Evolutionary conservation across 2,329 filamentous ascomycete genomes (phyloP), one percentile per base, ranked within the genome.

Genomic region (Xylaria sp.): DNA sequence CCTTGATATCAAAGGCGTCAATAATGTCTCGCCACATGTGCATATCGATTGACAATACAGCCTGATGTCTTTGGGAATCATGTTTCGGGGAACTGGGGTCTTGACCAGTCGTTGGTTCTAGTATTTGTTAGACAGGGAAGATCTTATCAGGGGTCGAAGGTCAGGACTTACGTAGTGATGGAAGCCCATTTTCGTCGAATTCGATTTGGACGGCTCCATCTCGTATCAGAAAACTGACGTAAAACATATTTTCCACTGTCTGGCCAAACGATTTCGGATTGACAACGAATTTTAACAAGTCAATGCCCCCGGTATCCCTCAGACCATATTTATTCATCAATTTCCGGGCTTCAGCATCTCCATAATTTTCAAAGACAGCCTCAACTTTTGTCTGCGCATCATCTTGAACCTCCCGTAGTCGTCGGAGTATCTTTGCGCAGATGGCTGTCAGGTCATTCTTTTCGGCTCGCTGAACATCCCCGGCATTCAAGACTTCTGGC

Each of bases 191-290:
- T 13, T 89, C 85, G 74, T 97, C 94, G 63, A 89, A 86, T 2
- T 87, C 84, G n/a, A 99, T 85, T 38, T 88, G 88, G 5, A 94
- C 87, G 66, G 87, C 88, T 11, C 94, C 94, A 79, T 99, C 96
- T 65, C 92, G 89, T 66, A 98, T 93, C 67, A 99, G 81, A 76
- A 99, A 99, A 77, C 93, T 96, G 72, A 97, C 88, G 77, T 98
- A 98, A 79, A 99, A 99, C 73, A 99, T 84, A 74, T 99, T 99
- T 77, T 99, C 96, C 6, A 99, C 90, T 0, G 94, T 97, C 79
- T 99, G 96, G 0, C 93, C 93, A 74, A 98, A 99, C 0, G 93
- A 97, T 44, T 83, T 83, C 0, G 96, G 96, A 73, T 99, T 97
- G 70, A 98, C 87, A 45, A 94, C 92, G 72, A 97, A 98, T 59